Conservation (phyloP, 768 basidiomycete species). For the Tricholoma saponaceum region DNA sequence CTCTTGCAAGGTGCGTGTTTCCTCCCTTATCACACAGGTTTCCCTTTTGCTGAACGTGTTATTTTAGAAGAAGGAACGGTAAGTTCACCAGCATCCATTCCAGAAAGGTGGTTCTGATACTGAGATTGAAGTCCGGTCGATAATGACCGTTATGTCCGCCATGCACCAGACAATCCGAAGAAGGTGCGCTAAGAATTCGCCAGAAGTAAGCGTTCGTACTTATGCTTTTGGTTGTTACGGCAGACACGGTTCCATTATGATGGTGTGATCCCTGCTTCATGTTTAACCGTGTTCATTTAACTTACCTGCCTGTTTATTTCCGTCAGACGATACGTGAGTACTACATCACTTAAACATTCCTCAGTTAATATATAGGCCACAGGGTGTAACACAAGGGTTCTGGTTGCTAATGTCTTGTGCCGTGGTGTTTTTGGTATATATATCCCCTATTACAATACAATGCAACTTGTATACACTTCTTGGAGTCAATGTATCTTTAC, state of each 20-base stretch:
- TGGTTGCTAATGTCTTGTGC: neutral
- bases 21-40: neutral
- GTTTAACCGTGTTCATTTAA: constrained; percentile 6
- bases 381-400: neutral
- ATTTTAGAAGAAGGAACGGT: constrained; percentile 55
- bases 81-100: constrained; percentile 16
- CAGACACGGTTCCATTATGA: constrained; percentile 83
- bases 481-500: neutral
- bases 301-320: constrained; percentile 6
- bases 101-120: neutral
- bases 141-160: constrained; percentile 78
- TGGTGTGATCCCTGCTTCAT: constrained; percentile 41
- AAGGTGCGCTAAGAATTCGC: constrained; percentile 46
- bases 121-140: constrained; percentile 58
- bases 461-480: neutral
- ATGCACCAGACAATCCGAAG: constrained; percentile 83
- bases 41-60: neutral
- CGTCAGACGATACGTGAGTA: constrained; percentile 60
- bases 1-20: constrained; percentile 71
- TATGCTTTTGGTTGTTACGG: neutral
- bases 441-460: neutral
- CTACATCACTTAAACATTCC: neutral
- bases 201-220: neutral
- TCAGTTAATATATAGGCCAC: neutral
- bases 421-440: neutral